Evolutionary conservation across 768 basidiomycete genomes (phyloP), one percentile per base, ranked within the genome.

Genomic region (Austroboletus eburneus): DNA sequence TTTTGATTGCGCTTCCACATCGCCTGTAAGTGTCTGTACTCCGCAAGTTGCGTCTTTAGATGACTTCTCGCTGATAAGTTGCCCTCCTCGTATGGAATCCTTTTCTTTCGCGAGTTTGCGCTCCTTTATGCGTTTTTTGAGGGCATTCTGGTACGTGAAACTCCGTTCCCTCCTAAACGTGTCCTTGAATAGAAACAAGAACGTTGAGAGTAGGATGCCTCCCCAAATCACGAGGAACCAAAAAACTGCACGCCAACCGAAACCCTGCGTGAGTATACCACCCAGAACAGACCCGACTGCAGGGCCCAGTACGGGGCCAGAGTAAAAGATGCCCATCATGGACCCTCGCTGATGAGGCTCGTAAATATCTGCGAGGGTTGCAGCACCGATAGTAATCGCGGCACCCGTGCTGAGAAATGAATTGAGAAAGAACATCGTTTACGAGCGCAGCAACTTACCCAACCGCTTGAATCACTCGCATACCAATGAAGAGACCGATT

Each of bases 131-230:
- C 71, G 72, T 27, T 67, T 68, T 50, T 72, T 75, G 41, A 88
- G 62, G 0, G 83, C 79, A 9, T 72, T 73, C 58, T 91, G 89
- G 62, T 94, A 95, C 1, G 80, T 73, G 13, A 86, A 65, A 47
- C 91, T 93, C 29, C 93, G 81, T 57, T 94, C 88, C 50, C 75
- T 74, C 25, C 92, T 77, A 68, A 88, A 94, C 0, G 90, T 91
- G 58, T 96, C 91, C 43, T 76, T 77, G 72, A 92, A 89, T 57
- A 83, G 67, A 16, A 83, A 62, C 25, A 87, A 48, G 63, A 90
- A 89, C 16, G 74, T 66, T 18, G 78, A 29, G 46, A 79, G 69
- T 45, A 75, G 78, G 13, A 73, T 36, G 0, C 79, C 81, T 5
- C 78, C 77, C 52, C 81, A 75, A 24, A 85, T 82, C 1, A 78